phyloP scores from a whole-genome alignment of 129 eudicot species.

The Oenanthe sinensis region DNA sequence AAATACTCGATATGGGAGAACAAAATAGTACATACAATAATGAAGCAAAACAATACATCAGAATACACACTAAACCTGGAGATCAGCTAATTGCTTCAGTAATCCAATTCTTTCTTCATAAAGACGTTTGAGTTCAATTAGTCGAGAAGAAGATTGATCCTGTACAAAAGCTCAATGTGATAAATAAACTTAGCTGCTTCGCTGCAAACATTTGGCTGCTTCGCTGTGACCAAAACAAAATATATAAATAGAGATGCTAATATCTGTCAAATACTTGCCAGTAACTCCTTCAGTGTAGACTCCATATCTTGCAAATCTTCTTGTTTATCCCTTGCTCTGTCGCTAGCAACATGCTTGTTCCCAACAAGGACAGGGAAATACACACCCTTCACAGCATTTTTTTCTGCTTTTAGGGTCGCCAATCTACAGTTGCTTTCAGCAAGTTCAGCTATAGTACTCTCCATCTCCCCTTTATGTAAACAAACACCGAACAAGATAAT shows the following conservation, averaged over 20 bases:
- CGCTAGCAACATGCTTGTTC: constrained; percentile 55
- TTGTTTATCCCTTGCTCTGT: constrained; percentile 58
- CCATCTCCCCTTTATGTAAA: constrained; percentile 56
- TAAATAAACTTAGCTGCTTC: constrained; percentile 12
- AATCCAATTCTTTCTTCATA: constrained; percentile 62
- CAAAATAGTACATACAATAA: background rate
- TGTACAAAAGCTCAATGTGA: constrained; percentile 25
- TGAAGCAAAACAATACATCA: constrained; percentile 7
- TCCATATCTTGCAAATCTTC: constrained; percentile 86
- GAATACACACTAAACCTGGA: constrained; percentile 52
- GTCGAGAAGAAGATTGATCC: constrained; percentile 74
- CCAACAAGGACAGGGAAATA: constrained; percentile 64
- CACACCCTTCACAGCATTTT: constrained; percentile 60
- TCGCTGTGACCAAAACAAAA: background rate
- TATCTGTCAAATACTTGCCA: constrained; percentile 31
- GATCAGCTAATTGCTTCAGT: constrained; percentile 49
- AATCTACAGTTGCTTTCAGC: constrained; percentile 66
- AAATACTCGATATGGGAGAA: background rate
- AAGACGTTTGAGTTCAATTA: constrained; percentile 57
- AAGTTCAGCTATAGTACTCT: constrained; percentile 54
- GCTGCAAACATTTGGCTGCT: constrained; percentile 2
- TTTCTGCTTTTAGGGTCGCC: constrained; percentile 65
- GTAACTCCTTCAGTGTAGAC: constrained; percentile 59
- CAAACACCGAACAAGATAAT: background rate
- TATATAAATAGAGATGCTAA: background rate